Conservation (phyloP, 495 filamentous ascomycete species). For the Trichoderma virens region DNA sequence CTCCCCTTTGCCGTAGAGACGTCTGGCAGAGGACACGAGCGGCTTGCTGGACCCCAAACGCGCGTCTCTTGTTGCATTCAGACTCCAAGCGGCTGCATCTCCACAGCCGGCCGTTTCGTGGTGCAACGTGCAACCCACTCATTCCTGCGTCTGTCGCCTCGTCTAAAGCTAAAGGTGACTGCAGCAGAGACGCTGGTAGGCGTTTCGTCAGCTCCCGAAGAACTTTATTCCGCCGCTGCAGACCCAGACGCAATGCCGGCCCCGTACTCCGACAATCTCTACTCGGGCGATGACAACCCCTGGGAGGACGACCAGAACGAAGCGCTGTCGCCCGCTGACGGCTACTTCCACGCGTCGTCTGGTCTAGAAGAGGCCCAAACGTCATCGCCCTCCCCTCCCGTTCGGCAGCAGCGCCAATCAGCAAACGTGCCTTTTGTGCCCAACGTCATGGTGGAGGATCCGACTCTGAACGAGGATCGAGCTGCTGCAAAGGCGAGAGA, state of each 20-base stretch:
- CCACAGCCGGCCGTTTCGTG: too few relatives aligned
- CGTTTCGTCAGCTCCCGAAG: too few relatives aligned
- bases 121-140: too few relatives aligned
- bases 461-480: constrained; percentile 26
- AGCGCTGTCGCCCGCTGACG: constrained; percentile 33
- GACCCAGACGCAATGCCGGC: constrained; percentile 14
- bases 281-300: constrained; percentile 26
- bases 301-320: constrained; percentile 12
- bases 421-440: constrained; percentile 32
- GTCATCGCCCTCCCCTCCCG: background rate
- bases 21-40: too few relatives aligned
- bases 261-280: constrained; percentile 40
- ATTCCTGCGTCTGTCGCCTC: too few relatives aligned
- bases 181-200: too few relatives aligned
- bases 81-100: too few relatives aligned
- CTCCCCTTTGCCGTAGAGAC: background rate
- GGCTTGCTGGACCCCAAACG: too few relatives aligned
- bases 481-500: constrained; percentile 33
- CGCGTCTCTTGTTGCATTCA: too few relatives aligned
- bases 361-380: background rate
- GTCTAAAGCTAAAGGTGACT: too few relatives aligned
- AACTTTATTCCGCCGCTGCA: too few relatives aligned
- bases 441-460: constrained; percentile 35
- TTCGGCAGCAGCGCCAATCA: constrained; percentile 15
- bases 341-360: constrained; percentile 30